phyloP scores from a whole-genome alignment of 306 rosid species.

The Begonia fuchsioides region DNA sequence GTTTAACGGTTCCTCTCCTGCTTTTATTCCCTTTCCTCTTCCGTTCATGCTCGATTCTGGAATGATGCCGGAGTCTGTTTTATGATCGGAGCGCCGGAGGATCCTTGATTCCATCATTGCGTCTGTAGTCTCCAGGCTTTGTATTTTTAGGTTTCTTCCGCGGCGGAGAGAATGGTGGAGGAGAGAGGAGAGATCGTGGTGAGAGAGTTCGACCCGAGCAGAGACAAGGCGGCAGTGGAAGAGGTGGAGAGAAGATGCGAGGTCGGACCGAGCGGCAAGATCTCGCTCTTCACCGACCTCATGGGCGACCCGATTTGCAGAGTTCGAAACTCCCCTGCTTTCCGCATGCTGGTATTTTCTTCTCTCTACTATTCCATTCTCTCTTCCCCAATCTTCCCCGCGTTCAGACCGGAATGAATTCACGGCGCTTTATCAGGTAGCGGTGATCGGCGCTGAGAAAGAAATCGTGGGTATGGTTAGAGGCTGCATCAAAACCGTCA shows the following conservation, averaged over 20 bases:
- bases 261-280: conserved; percentile 64
- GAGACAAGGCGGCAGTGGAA: conserved; percentile 41
- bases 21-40: too few relatives aligned
- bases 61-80: too few relatives aligned
- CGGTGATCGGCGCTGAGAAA: conserved; percentile 44
- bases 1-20: too few relatives aligned
- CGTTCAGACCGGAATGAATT: not conserved
- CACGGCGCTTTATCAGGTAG: conserved; percentile 36
- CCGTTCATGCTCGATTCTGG: too few relatives aligned
- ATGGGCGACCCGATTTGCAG: conserved; percentile 91
- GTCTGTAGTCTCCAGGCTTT: too few relatives aligned
- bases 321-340: conserved; percentile 93
- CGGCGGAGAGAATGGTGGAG: too few relatives aligned
- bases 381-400: not conserved
- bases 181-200: conserved; percentile 10
- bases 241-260: conserved; percentile 70
- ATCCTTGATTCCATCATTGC: too few relatives aligned
- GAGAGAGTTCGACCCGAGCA: conserved; percentile 35
- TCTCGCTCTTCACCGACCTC: conserved; percentile 70
- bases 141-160: too few relatives aligned
- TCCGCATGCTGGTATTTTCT: conserved; percentile 65
- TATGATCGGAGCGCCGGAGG: too few relatives aligned
- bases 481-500: conserved; percentile 85
- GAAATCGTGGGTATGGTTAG: conserved; percentile 79
- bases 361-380: too few relatives aligned